These are phyloP conservation scores for Triticum urartu DNA, from an alignment of 176 grass and related monocot genomes.

Conservation along the genomic window DNA sequence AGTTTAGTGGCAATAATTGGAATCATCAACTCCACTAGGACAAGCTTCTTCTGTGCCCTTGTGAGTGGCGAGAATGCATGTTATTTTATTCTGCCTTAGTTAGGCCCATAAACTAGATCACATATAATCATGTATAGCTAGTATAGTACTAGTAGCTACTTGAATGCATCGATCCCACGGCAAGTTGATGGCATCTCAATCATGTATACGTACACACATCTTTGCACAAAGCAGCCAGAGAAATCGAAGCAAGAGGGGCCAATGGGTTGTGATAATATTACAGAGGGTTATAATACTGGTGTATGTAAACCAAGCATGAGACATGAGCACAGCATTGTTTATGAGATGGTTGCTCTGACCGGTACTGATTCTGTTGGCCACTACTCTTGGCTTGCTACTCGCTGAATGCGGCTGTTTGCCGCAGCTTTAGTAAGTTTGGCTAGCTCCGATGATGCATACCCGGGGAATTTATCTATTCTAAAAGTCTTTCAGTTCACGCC, in stretches of 20 bases:
- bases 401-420: conserved; percentile 32
- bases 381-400: too few relatives aligned
- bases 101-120: too few relatives aligned
- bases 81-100: neutral
- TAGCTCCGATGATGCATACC: neutral
- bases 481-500: neutral
- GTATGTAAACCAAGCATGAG: conserved; percentile 10
- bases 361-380: conserved; percentile 41
- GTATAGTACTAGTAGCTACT: too few relatives aligned
- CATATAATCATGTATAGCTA: too few relatives aligned
- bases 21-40: neutral
- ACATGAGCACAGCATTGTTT: conserved; percentile 13
- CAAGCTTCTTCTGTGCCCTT: conserved; percentile 28
- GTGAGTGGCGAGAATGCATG: neutral
- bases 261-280: neutral
- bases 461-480: neutral
- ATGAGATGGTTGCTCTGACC: conserved; percentile 24
- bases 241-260: neutral
- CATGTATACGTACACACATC: neutral
- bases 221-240: neutral
- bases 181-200: conserved; percentile 17
- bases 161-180: too few relatives aligned
- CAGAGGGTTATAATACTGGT: neutral
- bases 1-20: conserved; percentile 18
- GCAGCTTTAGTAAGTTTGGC: neutral